These are phyloP conservation scores for Kregervanrija pseudodelftensis DNA, from an alignment of 805 yeast species.

Conservation along the genomic window DNA sequence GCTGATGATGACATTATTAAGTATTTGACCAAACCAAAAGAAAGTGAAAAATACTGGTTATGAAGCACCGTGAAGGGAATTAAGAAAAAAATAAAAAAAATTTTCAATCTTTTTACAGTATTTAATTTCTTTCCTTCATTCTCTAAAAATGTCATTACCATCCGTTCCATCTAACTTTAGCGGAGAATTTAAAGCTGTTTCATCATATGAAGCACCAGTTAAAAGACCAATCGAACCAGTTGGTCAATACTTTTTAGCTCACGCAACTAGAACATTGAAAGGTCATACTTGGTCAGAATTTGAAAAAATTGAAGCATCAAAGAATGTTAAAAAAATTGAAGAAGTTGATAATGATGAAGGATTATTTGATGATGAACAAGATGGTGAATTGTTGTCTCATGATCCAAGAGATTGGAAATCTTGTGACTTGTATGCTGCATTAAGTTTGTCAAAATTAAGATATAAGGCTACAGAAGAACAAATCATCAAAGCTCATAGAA, in stretches of 20 bases:
- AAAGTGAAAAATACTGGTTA: no score
- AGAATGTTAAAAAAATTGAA: constrained; percentile 68
- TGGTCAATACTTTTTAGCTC: constrained; percentile 92
- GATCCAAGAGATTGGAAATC: constrained; percentile 99
- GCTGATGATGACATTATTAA: constrained; percentile 19
- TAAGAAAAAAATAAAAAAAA: not conserved
- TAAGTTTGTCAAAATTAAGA: constrained; percentile 89
- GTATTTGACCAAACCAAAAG: no score
- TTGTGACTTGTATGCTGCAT: constrained; percentile 92
- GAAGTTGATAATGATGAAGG: constrained; percentile 54
- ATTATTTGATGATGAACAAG: constrained; percentile 56
- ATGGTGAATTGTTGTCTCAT: constrained; percentile 63
- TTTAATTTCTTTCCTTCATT: not conserved
- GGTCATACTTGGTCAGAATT: constrained; percentile 99
- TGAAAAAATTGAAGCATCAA: constrained; percentile 88
- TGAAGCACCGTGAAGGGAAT: no score
- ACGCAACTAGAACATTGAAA: constrained; percentile 89
- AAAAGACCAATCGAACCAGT: constrained; percentile 93
- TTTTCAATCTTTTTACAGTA: not conserved
- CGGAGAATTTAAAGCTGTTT: constrained; percentile 39
- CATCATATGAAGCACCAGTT: constrained; percentile 49
- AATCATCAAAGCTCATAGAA: constrained; percentile 93
- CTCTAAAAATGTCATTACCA: constrained; percentile 34
- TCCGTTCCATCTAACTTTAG: constrained; percentile 49
- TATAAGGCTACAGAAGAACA: constrained; percentile 88